A percentile compares a stretch with the other conserved stretches of the same genome.
phyloP scores from a whole-genome alignment of 2,329 filamentous ascomycete species.

The Sporothrix variecibatus region DNA sequence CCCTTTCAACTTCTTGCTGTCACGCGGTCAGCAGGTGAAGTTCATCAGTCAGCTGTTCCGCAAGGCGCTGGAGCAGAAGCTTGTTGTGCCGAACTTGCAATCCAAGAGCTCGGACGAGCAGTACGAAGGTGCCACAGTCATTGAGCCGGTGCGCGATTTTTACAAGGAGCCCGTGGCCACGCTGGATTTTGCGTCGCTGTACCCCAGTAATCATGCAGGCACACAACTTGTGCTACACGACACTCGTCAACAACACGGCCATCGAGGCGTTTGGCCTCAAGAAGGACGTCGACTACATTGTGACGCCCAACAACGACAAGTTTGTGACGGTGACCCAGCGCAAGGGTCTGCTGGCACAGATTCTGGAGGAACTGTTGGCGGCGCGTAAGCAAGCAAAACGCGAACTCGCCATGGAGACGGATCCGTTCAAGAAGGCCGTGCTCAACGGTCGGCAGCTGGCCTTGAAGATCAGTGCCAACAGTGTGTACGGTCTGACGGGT shows the following conservation, averaged over 20 bases:
- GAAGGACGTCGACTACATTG: slow-evolving; percentile 93
- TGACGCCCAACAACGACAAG: slow-evolving; percentile 91
- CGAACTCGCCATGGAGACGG: slow-evolving; percentile 83
- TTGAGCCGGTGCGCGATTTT: slow-evolving; percentile 89
- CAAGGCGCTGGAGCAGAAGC: slow-evolving; percentile 87
- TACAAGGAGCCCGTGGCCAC: slow-evolving; percentile 95
- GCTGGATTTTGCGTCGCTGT: slow-evolving; percentile 97
- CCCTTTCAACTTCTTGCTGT: slow-evolving; percentile 90
- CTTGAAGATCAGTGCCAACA: slow-evolving; percentile 95
- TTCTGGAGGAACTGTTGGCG: slow-evolving; percentile 88
- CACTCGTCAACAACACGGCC: slow-evolving; percentile 75
- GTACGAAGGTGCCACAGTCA: slow-evolving; percentile 97
- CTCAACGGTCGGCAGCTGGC: slow-evolving; percentile 95
- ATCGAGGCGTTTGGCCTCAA: slow-evolving; percentile 75
- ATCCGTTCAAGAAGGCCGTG: slow-evolving; percentile 97
- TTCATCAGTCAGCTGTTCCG: slow-evolving; percentile 97
- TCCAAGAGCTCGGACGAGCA: slow-evolving; percentile 76
- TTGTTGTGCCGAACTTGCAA: slow-evolving; percentile 87
- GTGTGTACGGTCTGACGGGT: slow-evolving; percentile 94
- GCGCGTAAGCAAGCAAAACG: slow-evolving; percentile 94
- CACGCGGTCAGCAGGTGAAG: slow-evolving; percentile 93
- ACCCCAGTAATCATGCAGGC: slow-evolving; percentile 99
- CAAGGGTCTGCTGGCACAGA: slow-evolving; percentile 90
- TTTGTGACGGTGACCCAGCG: slow-evolving; percentile 87
- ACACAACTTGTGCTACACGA: slow-evolving; percentile 98